Evolutionary conservation across 768 basidiomycete species (phyloP).

Genomic region (Collybiopsis confluens): DNA sequence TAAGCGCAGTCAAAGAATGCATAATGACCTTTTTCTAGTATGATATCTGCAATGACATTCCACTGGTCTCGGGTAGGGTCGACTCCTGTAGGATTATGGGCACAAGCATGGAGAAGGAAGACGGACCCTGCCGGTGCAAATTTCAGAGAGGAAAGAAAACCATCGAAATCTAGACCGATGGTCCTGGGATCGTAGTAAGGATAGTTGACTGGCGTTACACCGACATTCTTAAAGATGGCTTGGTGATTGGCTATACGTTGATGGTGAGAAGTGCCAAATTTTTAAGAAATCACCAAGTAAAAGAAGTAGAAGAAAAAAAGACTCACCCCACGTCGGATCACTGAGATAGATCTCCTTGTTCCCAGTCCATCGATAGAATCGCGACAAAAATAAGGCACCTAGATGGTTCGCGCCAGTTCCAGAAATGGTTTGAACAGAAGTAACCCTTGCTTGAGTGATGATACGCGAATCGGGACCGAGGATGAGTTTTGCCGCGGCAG

Average conservation of each 20-base stretch:
- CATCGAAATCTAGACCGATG: slow-evolving; percentile 77
- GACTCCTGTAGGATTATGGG: slow-evolving; percentile 96
- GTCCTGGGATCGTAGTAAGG: slow-evolving; percentile 93
- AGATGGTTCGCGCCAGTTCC: slow-evolving; percentile 97
- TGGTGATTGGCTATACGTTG: slow-evolving; percentile 69
- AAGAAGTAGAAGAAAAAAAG: no score
- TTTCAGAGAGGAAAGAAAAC: slow-evolving; percentile 57
- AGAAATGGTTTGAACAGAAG: slow-evolving; percentile 89
- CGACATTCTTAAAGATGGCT: slow-evolving; percentile 87
- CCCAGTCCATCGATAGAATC: slow-evolving; percentile 71
- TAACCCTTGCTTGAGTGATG: slow-evolving; percentile 64
- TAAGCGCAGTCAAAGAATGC: slow-evolving; percentile 96
- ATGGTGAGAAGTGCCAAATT: neutral
- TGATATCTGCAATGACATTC: slow-evolving; percentile 67
- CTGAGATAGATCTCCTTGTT: slow-evolving; percentile 74
- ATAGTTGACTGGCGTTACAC: slow-evolving; percentile 81
- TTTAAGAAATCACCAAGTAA: no score
- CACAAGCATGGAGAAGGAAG: slow-evolving; percentile 90
- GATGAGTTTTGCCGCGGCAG: slow-evolving; percentile 78
- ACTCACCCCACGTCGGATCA: slow-evolving; percentile 91
- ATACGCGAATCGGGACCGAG: slow-evolving; percentile 70
- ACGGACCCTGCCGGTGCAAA: slow-evolving; percentile 73
- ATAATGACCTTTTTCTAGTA: slow-evolving; percentile 73
- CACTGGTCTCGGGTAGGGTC: slow-evolving; percentile 90
- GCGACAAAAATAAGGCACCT: slow-evolving; percentile 80